Conservation (phyloP, 2,329 filamentous ascomycete species). For the Arthrobotrys megalospora region DNA sequence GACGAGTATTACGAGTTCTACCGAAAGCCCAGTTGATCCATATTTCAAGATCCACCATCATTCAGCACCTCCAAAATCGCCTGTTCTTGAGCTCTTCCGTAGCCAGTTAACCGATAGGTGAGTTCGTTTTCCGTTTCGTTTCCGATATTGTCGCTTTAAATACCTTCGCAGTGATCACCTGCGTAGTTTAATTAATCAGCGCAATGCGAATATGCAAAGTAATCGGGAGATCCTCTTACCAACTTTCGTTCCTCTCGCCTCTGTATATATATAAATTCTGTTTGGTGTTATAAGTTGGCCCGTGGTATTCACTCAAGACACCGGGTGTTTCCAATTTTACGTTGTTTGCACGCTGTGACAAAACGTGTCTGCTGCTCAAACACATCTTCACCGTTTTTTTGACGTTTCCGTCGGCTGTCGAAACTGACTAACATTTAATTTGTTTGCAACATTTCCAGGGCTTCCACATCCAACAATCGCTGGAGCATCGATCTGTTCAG, state of each 20-base stretch:
- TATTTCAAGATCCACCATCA: slow-evolving; percentile 51
- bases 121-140: slow-evolving; percentile 34
- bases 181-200: slow-evolving; percentile 26
- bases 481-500: slow-evolving; percentile 58
- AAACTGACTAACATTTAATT: slow-evolving; percentile 36
- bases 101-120: slow-evolving; percentile 54
- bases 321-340: slow-evolving; percentile 54
- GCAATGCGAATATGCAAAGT: slow-evolving; percentile 23
- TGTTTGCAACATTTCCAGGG: slow-evolving; percentile 39
- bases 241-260: neutral
- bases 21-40: slow-evolving; percentile 52
- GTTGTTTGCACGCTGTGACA: slow-evolving; percentile 28
- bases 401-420: slow-evolving; percentile 19
- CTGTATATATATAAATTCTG: slow-evolving; percentile 2
- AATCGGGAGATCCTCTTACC: slow-evolving; percentile 1
- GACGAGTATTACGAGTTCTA: slow-evolving; percentile 45
- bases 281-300: neutral
- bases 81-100: slow-evolving; percentile 57
- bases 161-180: slow-evolving; percentile 11
- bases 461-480: slow-evolving; percentile 42
- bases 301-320: slow-evolving; percentile 19
- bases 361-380: slow-evolving; percentile 20
- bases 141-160: neutral
- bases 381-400: slow-evolving; percentile 14
- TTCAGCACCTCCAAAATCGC: slow-evolving; percentile 56